Conservation (phyloP, 2,329 filamentous ascomycete species). For the Whalleya microplaca region DNA sequence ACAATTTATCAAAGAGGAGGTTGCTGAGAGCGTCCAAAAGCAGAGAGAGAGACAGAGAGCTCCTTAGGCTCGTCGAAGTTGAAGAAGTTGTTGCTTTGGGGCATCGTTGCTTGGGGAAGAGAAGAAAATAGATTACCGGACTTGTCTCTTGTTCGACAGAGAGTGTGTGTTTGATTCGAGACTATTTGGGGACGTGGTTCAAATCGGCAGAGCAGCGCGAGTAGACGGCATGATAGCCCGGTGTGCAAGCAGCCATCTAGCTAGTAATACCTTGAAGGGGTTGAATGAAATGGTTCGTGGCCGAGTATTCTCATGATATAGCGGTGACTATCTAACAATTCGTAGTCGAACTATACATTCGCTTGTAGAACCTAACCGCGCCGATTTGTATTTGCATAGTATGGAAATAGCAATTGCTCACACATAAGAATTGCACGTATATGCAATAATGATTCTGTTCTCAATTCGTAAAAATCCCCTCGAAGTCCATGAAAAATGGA, state of each 20-base stretch:
- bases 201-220: not conserved
- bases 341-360: too few species aligned
- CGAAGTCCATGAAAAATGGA: not conserved
- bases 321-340: not conserved
- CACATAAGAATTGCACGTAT: not conserved
- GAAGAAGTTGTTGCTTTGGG: not conserved
- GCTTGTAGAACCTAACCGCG: too few species aligned
- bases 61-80: too few species aligned
- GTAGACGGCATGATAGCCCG: not conserved
- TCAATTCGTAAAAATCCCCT: not conserved
- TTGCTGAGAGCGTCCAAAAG: conserved; percentile 1
- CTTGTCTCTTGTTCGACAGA: conserved; percentile 8
- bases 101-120: conserved; percentile 1
- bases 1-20: not conserved
- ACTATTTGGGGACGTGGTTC: not conserved
- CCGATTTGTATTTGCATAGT: too few species aligned
- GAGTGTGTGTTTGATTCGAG: not conserved
- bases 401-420: too few species aligned
- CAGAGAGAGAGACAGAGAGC: too few species aligned
- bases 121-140: not conserved
- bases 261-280: conserved; percentile 4
- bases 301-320: not conserved
- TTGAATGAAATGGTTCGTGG: conserved; percentile 15
- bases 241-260: not conserved
- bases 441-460: not conserved